Conservation (phyloP, 2,329 filamentous ascomycete genomes). For the Diaporthe amygdali region DNA sequence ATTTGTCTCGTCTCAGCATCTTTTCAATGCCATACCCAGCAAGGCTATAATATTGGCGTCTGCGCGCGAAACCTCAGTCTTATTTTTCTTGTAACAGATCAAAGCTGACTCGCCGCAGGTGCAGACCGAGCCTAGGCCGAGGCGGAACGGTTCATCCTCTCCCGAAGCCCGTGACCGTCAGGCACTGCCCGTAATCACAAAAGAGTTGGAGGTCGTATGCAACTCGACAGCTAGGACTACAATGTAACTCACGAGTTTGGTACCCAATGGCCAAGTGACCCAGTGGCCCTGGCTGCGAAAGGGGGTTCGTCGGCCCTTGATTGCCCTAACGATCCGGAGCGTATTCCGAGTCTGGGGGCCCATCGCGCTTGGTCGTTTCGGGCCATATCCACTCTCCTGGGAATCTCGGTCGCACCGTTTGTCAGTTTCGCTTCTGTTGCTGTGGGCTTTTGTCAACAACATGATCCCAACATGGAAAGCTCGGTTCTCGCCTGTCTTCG, state of each 20-base stretch:
- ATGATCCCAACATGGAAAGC: neutral
- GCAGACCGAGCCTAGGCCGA: neutral
- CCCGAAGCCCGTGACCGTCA: conserved; percentile 9
- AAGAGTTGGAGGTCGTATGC: neutral
- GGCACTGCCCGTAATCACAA: conserved; percentile 7
- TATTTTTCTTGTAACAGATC: neutral
- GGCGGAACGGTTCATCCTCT: neutral
- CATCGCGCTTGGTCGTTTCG: conserved; percentile 20
- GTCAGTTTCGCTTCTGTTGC: conserved; percentile 16
- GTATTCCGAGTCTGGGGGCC: conserved; percentile 16
- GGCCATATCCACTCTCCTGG: conserved; percentile 15
- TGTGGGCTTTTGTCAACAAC: conserved; percentile 12
- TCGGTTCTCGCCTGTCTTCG: conserved; percentile 18
- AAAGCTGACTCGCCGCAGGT: conserved; percentile 1
- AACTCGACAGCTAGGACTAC: neutral
- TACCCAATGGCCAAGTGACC: neutral
- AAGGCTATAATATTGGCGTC: neutral
- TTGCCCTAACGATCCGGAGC: conserved; percentile 14
- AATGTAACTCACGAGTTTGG: neutral
- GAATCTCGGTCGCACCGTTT: conserved; percentile 25
- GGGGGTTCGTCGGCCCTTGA: conserved; percentile 9
- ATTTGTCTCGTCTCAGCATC: conserved; percentile 19
- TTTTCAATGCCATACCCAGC: neutral
- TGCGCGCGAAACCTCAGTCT: conserved; percentile 6
- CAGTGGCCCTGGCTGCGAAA: neutral